Percentiles rank a stretch among this genome's conserved stretches.
Evolutionary conservation across 2,329 filamentous ascomycete species (phyloP).

Genomic region (Akanthomyces dipterigenus): DNA sequence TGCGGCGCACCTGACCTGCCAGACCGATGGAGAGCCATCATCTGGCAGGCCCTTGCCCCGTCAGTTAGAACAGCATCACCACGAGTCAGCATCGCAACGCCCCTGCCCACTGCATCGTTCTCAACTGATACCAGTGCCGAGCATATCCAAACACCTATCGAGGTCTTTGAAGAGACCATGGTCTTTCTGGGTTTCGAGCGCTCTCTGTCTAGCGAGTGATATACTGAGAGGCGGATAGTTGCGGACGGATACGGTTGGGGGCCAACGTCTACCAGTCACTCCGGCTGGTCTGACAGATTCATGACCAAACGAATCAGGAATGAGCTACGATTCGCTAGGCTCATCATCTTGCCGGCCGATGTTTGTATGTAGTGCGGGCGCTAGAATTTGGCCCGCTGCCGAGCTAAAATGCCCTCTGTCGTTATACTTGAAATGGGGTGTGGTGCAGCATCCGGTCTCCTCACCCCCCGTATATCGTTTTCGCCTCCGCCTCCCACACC

Average conservation of each 20-base stretch:
- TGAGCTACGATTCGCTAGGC: background rate
- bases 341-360: background rate
- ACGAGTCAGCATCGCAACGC: background rate
- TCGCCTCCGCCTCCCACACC: conserved; percentile 9
- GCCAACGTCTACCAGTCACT: background rate
- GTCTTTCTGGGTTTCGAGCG: background rate
- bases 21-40: background rate
- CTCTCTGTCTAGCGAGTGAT: background rate
- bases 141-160: no score
- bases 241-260: background rate
- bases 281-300: background rate
- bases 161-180: no score
- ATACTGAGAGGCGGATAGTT: background rate
- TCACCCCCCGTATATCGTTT: background rate
- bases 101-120: background rate
- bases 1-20: background rate
- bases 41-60: background rate
- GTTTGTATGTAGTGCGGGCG: background rate
- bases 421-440: conserved; percentile 2
- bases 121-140: background rate
- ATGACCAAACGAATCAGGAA: background rate
- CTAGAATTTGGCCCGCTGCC: background rate
- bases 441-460: conserved; percentile 5
- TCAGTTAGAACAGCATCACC: background rate
- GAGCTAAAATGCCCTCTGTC: conserved; percentile 1